Base-by-base conservation (phyloP, 768 basidiomycete species). In the Russula virescens region DNA sequence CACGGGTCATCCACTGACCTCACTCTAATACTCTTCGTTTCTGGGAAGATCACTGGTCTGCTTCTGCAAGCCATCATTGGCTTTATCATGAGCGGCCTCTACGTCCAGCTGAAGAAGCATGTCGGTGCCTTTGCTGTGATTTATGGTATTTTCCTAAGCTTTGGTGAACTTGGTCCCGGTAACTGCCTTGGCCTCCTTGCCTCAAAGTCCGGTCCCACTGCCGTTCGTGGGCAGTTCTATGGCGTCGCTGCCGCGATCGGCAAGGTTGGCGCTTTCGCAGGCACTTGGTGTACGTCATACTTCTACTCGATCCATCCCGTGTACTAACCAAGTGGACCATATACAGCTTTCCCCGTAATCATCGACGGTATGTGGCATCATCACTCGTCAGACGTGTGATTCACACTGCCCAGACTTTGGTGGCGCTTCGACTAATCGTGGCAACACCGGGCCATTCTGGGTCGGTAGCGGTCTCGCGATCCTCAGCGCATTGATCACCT, bases 151-250 rank as follows among this genome's bases (percentile, higher is more conserved):
- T 97, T 97, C 82, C 71, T 95, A 69, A 86, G 83, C 69, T 87
- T 94, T 59, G 95, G 94, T 51, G 94, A 96, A 75, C 76, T 93
- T 28, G 91, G 90, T 34, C 91, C 94, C 7, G 94, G 94, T 43
- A 93, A 95, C 74, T 87, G 84, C 66, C 78, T 93, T 50, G 93
- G 92, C 65, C 78, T 98, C 18, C 80, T 96, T 66, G 94, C 94
- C 9, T 80, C 86, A 61, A 97, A 98, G 76, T 82, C 81, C 2
- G 85, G 88, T 68, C 92, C 94, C 0, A 96, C 94, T 0, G 91
- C 88, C 23, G 78, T 90, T 50, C 87, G 91, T 63, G 91, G 92
- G 2, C 88, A 93, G 54, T 89, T 86, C 73, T 94, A 95, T 70
- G 94, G 93, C 26, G 61, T 84, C 31, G 93, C 92, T 8, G 92